phyloP scores from a whole-genome alignment of 1,139 yeast genomes.

The Suhomyces chickasaworum region DNA sequence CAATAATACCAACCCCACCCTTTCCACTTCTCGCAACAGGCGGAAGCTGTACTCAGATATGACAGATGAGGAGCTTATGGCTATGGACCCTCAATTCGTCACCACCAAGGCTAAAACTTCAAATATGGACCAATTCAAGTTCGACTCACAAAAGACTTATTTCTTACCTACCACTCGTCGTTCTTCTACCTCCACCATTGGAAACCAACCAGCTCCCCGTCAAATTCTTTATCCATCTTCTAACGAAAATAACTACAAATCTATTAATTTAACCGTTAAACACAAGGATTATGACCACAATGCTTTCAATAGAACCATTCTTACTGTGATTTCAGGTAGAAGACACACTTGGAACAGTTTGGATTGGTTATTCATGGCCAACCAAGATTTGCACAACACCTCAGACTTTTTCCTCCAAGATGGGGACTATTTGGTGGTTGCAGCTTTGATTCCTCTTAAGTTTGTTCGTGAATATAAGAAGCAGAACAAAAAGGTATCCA shows the following conservation, averaged over 20 bases:
- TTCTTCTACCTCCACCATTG: slow-evolving; percentile 5
- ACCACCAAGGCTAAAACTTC: slow-evolving; percentile 34
- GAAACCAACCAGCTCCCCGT: slow-evolving; percentile 13
- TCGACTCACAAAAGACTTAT: slow-evolving; percentile 42
- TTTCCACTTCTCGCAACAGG: slow-evolving; percentile 22
- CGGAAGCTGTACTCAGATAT: slow-evolving; percentile 62
- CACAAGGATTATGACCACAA: slow-evolving; percentile 34
- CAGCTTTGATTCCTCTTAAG: slow-evolving; percentile 40
- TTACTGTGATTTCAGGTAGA: slow-evolving; percentile 44
- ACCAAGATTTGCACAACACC: slow-evolving; percentile 10
- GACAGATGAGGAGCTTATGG: slow-evolving; percentile 65
- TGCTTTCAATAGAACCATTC: slow-evolving; percentile 32
- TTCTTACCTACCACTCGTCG: slow-evolving; percentile 27
- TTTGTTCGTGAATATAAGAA: slow-evolving; percentile 23
- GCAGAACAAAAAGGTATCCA: slow-evolving; percentile 2
- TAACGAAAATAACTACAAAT: slow-evolving; percentile 44
- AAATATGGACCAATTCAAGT: slow-evolving; percentile 42
- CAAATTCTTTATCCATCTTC: slow-evolving; percentile 32
- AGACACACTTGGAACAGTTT: slow-evolving; percentile 49
- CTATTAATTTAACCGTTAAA: slow-evolving; percentile 42
- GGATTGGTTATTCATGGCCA: slow-evolving; percentile 37
- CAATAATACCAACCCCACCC: background rate
- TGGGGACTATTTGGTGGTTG: slow-evolving; percentile 43
- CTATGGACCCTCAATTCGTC: slow-evolving; percentile 57
- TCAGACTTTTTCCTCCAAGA: slow-evolving; percentile 29